Evolutionary conservation across 2,329 filamentous ascomycete species (phyloP).

Genomic region (Aplosporella prunicola): DNA sequence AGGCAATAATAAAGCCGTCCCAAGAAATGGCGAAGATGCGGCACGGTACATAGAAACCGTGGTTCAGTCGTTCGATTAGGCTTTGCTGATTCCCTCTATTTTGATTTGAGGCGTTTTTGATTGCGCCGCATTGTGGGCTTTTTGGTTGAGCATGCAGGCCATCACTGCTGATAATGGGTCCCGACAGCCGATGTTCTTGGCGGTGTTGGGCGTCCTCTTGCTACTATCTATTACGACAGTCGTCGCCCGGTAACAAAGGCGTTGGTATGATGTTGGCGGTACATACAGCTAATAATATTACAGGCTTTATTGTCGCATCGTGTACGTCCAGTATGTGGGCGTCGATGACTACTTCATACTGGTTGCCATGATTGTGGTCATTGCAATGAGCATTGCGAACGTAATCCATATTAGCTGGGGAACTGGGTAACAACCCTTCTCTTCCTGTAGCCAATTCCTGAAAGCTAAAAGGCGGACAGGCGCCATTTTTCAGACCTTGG

Average conservation of each 20-base stretch:
- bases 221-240: constrained; percentile 12
- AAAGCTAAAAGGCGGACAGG: constrained; percentile 5
- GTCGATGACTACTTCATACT: constrained; percentile 17
- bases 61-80: no score
- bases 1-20: no score
- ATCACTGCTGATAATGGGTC: constrained; percentile 15
- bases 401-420: constrained; percentile 13
- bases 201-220: constrained; percentile 13
- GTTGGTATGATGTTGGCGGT: not conserved
- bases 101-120: no score
- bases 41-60: no score
- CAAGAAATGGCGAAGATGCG: no score
- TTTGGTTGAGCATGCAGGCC: no score
- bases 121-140: no score
- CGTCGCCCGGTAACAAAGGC: constrained; percentile 7
- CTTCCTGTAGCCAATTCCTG: not conserved
- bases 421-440: constrained; percentile 11
- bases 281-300: not conserved
- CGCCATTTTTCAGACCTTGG: constrained; percentile 13
- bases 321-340: constrained; percentile 12
- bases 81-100: no score
- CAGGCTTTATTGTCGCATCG: constrained; percentile 13
- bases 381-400: constrained; percentile 12
- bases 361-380: constrained; percentile 8
- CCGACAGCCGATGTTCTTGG: constrained; percentile 17